Base-by-base conservation (phyloP, 1,284 basidiomycete species). In the Cutaneotrichosporon cavernicola region DNA sequence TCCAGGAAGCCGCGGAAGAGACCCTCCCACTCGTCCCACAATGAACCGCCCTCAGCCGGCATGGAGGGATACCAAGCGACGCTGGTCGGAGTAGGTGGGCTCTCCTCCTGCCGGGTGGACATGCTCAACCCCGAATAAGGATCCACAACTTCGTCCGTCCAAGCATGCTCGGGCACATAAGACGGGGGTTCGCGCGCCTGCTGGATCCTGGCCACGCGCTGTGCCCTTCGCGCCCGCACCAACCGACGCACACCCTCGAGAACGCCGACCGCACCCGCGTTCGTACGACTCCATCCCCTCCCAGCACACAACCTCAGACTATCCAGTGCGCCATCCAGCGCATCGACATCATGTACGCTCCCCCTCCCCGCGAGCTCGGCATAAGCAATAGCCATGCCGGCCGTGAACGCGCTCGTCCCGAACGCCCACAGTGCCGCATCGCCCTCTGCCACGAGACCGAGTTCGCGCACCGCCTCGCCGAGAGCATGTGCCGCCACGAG, bases 11-110 rank as follows among this genome's bases (percentile, higher is more conserved):
- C 60, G 21, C 34, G 46, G 60, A 56, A 61, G 22, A 61, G 47
- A 5, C 40, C 55, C 16, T 61, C 60, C 60, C 60, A 61, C 55
- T 61, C 55, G 46, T 56, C 60, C 60, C 60, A 52, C 10, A 18
- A 14, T 30, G 51, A 61, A 13, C 38, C 53, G 22, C 43, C 43
- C 43, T 56, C 60, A 4, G 21, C 53, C 34, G 47, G 21, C 43
- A 30, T 40, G 21, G 31, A 21, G 16, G 22, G 43, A n/a, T 46
- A 46, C 43, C 43, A 46, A 18, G 7, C 18, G 9, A n/a, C 16
- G 16, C 16, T 18, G 16, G 43, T 16, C 5, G 43, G 18, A 5
- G 43, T 46, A 5, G 43, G 18, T 18, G 43, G 43, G 43, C 43
- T n/a, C 38, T 40, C 49, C 22, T 51, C 49, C 5, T n/a, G 14